Evolutionary conservation across 2,329 filamentous ascomycete genomes (phyloP), one percentile per base, ranked within the genome.

Genomic region (Fusarium caatingaense): DNA sequence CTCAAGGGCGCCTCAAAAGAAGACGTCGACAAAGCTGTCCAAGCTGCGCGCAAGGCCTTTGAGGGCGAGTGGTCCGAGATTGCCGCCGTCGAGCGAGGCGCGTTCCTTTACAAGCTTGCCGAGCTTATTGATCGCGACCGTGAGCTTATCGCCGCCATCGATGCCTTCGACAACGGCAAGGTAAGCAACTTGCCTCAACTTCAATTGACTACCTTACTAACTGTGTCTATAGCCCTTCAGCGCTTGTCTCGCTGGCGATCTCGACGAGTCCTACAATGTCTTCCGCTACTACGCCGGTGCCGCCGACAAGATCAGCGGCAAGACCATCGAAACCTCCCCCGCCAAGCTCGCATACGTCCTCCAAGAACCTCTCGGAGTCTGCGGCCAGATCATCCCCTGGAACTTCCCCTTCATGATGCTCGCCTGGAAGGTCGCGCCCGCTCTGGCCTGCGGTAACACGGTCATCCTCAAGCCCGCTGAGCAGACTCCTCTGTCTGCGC

Each of bases 341-440:
- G 80, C 82, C 3, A 92, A 92, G 73, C 84, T 92, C 51, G 89
- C 89, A 11, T 92, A 92, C 70, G 91, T 89, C 0, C 82, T 91
- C 15, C 85, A 88, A 42, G 88, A 92, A 75, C 91, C 91, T 3
- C 79, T 92, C 20, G 91, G 91, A 27, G 91, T 93, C 0, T 91
- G 89, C 65, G 90, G 84, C 6, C 80, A 82, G 77, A 92, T 92
- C 53, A 91, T 91, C 51, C 88, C 89, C 10, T 92, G 73, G 72
- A 73, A 73, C 28, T 73, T 72, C 15, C 71, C 71, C 21, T 74
- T 74, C 56, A 74, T 74, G 72, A 74, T 74, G 92, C 75, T 91
- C 86, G 69, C 87, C 3, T 92, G 90, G 89, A 92, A 92, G 74
- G 83, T 93, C 20, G 91, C 88, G 28, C 91, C 91, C 30, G 87